These are phyloP conservation scores for Davidsoniella neocaledoniae DNA, from an alignment of 2,329 filamentous ascomycete species.

Conservation along the genomic window DNA sequence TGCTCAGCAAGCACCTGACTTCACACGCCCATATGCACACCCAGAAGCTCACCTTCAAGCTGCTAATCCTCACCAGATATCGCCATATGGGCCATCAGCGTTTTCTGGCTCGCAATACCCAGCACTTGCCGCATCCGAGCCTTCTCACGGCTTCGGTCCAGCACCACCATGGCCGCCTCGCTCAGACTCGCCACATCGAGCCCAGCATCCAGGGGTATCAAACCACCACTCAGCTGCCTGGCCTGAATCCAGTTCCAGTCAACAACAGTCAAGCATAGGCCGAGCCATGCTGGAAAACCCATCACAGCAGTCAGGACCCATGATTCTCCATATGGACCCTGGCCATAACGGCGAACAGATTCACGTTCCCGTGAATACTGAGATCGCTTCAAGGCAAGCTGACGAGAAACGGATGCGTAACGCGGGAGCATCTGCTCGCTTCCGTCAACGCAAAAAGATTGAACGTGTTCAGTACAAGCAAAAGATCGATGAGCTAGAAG, in stretches of 20 bases:
- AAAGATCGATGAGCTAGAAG: slow-evolving; percentile 16
- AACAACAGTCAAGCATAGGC: background rate
- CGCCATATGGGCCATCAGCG: too few relatives aligned
- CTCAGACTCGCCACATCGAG: background rate
- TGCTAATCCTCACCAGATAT: too few relatives aligned
- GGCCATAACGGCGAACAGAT: background rate
- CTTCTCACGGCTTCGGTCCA: background rate
- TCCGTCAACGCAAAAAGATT: slow-evolving; percentile 52
- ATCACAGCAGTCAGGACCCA: background rate
- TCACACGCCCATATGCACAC: too few relatives aligned
- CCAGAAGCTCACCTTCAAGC: too few relatives aligned
- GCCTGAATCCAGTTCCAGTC: background rate
- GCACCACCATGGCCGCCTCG: background rate
- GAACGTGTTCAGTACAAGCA: slow-evolving; percentile 70
- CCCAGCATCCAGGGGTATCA: background rate
- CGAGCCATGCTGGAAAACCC: background rate
- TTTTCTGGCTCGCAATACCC: too few relatives aligned
- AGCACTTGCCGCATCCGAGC: too few relatives aligned
- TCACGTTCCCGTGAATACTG: slow-evolving; percentile 7
- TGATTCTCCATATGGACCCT: background rate
- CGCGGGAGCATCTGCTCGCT: slow-evolving; percentile 63
- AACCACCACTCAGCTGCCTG: background rate
- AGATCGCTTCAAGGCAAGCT: slow-evolving; percentile 53
- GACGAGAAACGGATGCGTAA: slow-evolving; percentile 78
- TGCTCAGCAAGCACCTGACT: too few relatives aligned